Evolutionary conservation across 345 rosid genomes (phyloP).

Genomic region (Bruguiera sexangula): DNA sequence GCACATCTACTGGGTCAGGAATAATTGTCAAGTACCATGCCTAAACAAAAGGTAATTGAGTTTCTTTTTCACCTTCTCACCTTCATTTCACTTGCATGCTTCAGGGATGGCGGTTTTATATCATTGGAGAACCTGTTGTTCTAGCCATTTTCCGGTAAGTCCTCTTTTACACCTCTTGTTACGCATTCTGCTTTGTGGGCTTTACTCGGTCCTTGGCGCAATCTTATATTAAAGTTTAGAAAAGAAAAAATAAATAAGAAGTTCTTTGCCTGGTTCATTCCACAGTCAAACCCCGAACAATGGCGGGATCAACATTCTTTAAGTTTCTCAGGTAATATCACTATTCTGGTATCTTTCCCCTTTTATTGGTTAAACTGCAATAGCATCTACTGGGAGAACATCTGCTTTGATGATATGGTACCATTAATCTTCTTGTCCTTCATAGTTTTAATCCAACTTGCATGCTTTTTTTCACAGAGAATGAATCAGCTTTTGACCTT

Average conservation of each 20-base stretch:
- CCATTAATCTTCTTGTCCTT: neutral
- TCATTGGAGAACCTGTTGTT: constrained; percentile 92
- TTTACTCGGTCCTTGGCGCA: no score
- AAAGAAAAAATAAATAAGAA: no score
- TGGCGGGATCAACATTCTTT: constrained; percentile 81
- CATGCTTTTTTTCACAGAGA: constrained; percentile 35
- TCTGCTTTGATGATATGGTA: no score
- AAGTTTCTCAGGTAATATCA: constrained; percentile 76
- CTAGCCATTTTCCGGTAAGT: constrained; percentile 71
- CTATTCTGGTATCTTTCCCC: neutral
- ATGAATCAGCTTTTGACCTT: constrained; percentile 86
- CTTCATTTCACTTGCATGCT: neutral
- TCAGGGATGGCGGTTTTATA: constrained; percentile 98
- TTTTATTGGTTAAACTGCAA: no score
- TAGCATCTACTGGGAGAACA: no score
- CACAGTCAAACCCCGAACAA: constrained; percentile 80
- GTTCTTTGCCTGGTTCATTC: neutral
- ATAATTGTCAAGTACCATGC: no score
- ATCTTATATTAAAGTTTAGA: no score
- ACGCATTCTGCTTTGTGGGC: neutral
- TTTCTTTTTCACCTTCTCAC: neutral
- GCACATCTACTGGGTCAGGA: no score
- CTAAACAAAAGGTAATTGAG: neutral
- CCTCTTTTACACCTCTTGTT: constrained; percentile 9
- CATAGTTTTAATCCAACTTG: constrained; percentile 3